Base-by-base conservation (phyloP, 192 early-diverging fungal genomes). In the Helicostylum pulchrum region DNA sequence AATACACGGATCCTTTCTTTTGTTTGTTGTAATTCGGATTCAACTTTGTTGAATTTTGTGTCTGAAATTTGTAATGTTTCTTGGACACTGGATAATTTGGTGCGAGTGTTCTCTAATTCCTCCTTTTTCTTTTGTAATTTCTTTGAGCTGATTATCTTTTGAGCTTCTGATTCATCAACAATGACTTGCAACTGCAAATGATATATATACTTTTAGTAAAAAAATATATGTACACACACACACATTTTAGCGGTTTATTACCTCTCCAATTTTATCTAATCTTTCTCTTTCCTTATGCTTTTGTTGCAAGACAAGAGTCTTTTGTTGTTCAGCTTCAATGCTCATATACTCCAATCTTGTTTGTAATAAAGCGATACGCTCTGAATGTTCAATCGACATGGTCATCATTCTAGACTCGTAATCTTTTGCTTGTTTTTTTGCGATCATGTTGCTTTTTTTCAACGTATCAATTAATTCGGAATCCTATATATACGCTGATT, bases 271-370 rank as follows among this genome's bases (percentile, higher is more conserved):
- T 19, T 48, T 48, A 48, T 48, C 46, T 6, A 48, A 12, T 48
- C 61, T 73, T 6, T 56, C 68, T 44, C 68, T 68, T 53, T 73
- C 71, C 45, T 73, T 73, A 7, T 52, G 50, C 31, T 73, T 73
- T 59, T 63, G 62, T 50, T 73, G 65, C 11, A 53, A 30, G 56
- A 73, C 61, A 42, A 68, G 61, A 14, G 53, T 54, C 36, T 73
- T 73, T 42, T 68, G 61, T 21, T 47, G 30, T 9, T 36, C 39
- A 11, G 68, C 34, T 20, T 73, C 66, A 17, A 43, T 49, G 39
- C 68, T 67, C 50, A 67, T 67, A 32, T 73, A 60, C 8, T 73
- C 71, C 26, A 73, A 34, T 12, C 54, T 53, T 7, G 61, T 55
- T 21, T 66, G 57, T 44, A 73, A 39, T 34, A 62, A 53, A 44